These are phyloP conservation scores for Anthostomella pinea DNA, from an alignment of 2,329 filamentous ascomycete species.

Conservation along the genomic window DNA sequence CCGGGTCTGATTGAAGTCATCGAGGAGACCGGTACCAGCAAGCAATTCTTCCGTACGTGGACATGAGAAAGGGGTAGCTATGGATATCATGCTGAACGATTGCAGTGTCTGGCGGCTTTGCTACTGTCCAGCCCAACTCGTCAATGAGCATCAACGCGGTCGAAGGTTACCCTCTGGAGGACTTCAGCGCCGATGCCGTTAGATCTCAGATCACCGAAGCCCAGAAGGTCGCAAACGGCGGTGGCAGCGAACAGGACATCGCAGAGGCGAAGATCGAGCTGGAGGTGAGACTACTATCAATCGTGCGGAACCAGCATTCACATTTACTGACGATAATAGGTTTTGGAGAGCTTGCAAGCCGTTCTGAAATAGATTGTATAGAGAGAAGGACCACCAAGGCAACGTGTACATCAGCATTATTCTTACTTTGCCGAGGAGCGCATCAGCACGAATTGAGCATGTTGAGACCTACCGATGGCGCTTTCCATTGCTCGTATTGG, in stretches of 20 bases:
- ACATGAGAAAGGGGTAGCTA: conserved; percentile 8
- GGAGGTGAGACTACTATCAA: conserved; percentile 61
- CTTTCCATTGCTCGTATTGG: conserved; percentile 19
- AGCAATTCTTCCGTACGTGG: conserved; percentile 96
- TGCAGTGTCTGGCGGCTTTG: conserved; percentile 92
- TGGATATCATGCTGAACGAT: conserved; percentile 16
- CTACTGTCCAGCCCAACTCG: conserved; percentile 93
- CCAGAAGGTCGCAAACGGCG: conserved; percentile 88
- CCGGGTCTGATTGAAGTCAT: conserved; percentile 92
- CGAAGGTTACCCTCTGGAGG: conserved; percentile 90
- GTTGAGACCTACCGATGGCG: conserved; percentile 12
- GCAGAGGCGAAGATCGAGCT: conserved; percentile 99
- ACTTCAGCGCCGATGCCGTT: conserved; percentile 92
- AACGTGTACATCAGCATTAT: conserved; percentile 38
- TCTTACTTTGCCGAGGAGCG: conserved; percentile 26
- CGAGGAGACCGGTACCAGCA: conserved; percentile 83
- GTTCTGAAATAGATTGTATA: conserved; percentile 70
- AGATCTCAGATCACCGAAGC: conserved; percentile 88
- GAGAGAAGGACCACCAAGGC: conserved; percentile 37
- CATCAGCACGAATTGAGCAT: conserved; percentile 27
- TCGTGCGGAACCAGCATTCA: neutral
- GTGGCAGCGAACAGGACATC: conserved; percentile 93
- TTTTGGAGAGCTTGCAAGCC: conserved; percentile 79
- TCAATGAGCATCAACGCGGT: conserved; percentile 96
- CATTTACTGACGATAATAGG: conserved; percentile 50